Percentiles rank a stretch among this genome's conserved stretches.
These are phyloP conservation scores for Fraxinus americana DNA, from an alignment of 257 asterid genomes.

Conservation along the genomic window DNA sequence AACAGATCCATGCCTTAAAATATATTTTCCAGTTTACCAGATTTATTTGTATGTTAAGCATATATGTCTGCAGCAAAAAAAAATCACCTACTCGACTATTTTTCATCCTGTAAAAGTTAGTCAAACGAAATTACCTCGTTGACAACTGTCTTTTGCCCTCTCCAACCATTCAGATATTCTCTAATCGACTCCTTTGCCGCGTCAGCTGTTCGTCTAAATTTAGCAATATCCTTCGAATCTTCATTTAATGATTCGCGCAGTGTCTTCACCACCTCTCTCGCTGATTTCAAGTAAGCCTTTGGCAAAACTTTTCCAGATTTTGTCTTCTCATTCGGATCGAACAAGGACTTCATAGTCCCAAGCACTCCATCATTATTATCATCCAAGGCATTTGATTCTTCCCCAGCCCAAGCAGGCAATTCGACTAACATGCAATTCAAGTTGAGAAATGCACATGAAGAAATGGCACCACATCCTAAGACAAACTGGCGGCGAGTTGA, in stretches of 20 bases:
- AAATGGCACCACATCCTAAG: constrained; percentile 36
- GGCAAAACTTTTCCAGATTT: constrained; percentile 85
- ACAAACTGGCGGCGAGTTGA: constrained; percentile 53
- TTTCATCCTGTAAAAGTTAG: not conserved
- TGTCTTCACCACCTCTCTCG: constrained; percentile 82
- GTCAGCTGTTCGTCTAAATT: constrained; percentile 88
- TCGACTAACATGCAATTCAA: constrained; percentile 29
- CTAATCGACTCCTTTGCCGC: constrained; percentile 88
- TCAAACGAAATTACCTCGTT: constrained; percentile 58
- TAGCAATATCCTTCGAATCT: constrained; percentile 65
- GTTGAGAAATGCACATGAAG: constrained; percentile 35
- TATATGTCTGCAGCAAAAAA: not conserved
- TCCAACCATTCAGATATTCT: constrained; percentile 73
- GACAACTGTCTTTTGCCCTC: constrained; percentile 65
- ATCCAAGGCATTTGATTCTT: constrained; percentile 36
- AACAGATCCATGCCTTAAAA: not conserved
- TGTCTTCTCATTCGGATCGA: constrained; percentile 89
- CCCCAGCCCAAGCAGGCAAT: constrained; percentile 59
- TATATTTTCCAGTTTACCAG: not conserved
- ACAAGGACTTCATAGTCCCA: constrained; percentile 66
- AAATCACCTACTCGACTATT: not conserved
- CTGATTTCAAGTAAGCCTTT: constrained; percentile 83
- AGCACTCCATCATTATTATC: constrained; percentile 53
- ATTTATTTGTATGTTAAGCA: not conserved
- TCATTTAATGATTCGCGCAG: constrained; percentile 76